Conservation (phyloP, 148 eudicot species). For the Drosera capensis region DNA sequence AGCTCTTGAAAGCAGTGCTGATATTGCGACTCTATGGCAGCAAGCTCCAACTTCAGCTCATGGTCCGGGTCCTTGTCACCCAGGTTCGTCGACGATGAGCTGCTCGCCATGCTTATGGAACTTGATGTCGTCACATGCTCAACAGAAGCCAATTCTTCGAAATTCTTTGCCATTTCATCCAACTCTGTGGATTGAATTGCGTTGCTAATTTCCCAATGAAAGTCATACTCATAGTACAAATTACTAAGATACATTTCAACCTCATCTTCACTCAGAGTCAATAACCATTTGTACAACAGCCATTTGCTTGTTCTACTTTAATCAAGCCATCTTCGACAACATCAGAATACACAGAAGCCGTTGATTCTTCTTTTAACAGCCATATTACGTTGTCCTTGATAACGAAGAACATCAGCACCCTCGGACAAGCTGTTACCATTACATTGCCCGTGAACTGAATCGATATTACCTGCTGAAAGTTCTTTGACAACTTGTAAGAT, state of each 20-base stretch:
- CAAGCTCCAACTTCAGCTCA: constrained; percentile 43
- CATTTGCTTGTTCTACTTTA: too few species aligned
- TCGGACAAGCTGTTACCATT: not conserved
- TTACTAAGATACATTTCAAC: constrained; percentile 24
- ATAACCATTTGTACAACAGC: too few species aligned
- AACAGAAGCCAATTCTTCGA: constrained; percentile 11
- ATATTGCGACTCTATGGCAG: constrained; percentile 41
- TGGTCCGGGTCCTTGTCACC: constrained; percentile 19
- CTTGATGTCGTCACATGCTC: constrained; percentile 14
- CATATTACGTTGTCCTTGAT: not conserved
- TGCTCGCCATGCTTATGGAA: constrained; percentile 25
- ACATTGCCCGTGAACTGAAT: not conserved
- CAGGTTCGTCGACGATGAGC: constrained; percentile 27
- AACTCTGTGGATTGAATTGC: constrained; percentile 10
- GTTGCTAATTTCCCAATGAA: constrained; percentile 13
- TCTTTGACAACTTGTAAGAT: not conserved
- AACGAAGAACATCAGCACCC: not conserved
- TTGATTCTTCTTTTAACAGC: constrained; percentile 10
- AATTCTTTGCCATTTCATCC: constrained; percentile 16
- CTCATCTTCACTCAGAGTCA: constrained; percentile 12
- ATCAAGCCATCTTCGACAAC: too few species aligned
- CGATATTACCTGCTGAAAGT: not conserved
- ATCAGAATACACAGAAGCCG: constrained; percentile 10
- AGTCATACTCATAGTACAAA: constrained; percentile 14
- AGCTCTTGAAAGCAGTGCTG: constrained; percentile 50